A percentile compares a stretch with the other conserved stretches of the same genome.
These are phyloP conservation scores for Xylaria sp. DNA, from an alignment of 495 filamentous ascomycete genomes.

Conservation along the genomic window DNA sequence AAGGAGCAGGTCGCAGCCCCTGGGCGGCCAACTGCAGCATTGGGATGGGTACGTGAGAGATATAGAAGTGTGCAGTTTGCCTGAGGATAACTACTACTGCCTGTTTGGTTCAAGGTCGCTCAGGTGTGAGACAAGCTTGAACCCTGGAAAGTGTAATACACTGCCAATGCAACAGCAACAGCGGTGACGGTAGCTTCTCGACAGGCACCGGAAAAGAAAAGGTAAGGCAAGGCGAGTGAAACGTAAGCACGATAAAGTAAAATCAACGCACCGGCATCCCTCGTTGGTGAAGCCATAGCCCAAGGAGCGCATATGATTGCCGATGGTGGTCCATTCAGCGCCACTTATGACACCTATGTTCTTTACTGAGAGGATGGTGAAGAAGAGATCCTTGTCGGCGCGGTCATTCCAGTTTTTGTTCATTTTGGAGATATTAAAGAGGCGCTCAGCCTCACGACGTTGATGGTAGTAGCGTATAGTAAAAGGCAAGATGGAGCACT, in stretches of 20 bases:
- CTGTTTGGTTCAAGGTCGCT: neutral
- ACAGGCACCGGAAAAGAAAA: conserved; percentile 22
- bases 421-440: conserved; percentile 37
- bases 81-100: neutral
- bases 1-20: neutral
- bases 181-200: conserved; percentile 13
- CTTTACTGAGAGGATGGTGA: conserved; percentile 61
- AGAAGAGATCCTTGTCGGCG: conserved; percentile 61
- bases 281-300: conserved; percentile 63
- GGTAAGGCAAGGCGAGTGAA: neutral
- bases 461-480: conserved; percentile 6
- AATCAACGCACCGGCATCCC: conserved; percentile 57
- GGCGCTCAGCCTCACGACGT: conserved; percentile 15
- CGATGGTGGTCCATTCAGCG: conserved; percentile 59
- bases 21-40: neutral
- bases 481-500: conserved; percentile 27
- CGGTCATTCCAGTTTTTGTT: conserved; percentile 63
- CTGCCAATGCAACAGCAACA: conserved; percentile 13
- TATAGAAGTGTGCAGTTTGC: neutral
- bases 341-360: conserved; percentile 62
- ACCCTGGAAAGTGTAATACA: neutral
- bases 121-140: neutral
- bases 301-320: conserved; percentile 56
- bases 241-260: conserved; percentile 7
- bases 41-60: neutral